Evolutionary conservation across 192 early-diverging fungal genomes (phyloP), one percentile per base, ranked within the genome.

Genomic region (Coemansia reversa): DNA sequence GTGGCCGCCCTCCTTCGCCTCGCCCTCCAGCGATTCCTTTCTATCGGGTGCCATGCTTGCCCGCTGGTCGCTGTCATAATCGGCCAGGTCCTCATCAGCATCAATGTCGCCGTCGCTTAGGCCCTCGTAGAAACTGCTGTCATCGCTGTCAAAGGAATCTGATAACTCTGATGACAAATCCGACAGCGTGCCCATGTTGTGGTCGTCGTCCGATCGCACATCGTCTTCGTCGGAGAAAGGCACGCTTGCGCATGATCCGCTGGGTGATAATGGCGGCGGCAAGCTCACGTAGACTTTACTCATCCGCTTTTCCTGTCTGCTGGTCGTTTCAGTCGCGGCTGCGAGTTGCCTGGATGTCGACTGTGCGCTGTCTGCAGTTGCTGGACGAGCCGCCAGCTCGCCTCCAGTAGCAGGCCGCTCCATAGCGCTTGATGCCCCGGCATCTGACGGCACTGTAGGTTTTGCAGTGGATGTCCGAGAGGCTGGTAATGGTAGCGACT

Each of bases 121-220:
- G 62, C 76, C 70, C 52, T 70, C 53, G 71, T 69, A 73, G 61
- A 79, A 79, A 58, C 76, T 79, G 54, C 60, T 68, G 32, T 63
- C 62, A 20, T 69, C 66, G 67, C 76, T 73, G 4, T 79, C 66
- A 14, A 70, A 33, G 35, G 66, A 68, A 51, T 72, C 70, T 18
- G 76, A 79, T 30, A 70, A 48, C 30, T 64, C 48, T 29, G 72
- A 75, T 0, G 55, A 57, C 19, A 65, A 55, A 22, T 70, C 61
- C 22, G 71, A 74, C 20, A 74, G 61, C 25, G 70, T 66, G 29
- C 65, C 51, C 32, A 67, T 52, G 39, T 62, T 68, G 55, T 60
- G 47, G 19, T 24, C 48, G 14, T 14, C 48, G 16, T 62, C 67
- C 8, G 60, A 24, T 8, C 49, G 60, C 27, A 51, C 30, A 51